Conservation (phyloP, 129 eudicot species). For the Escallonia herrerae region DNA sequence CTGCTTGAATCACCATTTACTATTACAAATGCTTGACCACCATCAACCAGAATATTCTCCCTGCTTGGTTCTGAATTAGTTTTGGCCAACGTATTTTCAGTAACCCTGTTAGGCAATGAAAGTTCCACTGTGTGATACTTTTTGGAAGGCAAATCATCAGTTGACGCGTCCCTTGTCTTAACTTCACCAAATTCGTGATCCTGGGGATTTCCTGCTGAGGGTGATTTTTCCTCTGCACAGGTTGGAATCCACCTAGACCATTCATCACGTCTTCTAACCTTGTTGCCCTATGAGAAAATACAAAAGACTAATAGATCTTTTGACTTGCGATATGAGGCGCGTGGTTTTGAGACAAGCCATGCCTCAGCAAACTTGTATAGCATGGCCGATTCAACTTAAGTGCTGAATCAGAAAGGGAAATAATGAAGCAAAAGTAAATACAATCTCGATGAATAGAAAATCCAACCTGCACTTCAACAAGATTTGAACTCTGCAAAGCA, state of each 20-base stretch:
- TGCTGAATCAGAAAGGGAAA: no score
- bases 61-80: slow-evolving; percentile 1
- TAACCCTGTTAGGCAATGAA: slow-evolving; percentile 6
- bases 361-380: no score
- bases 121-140: slow-evolving; percentile 6
- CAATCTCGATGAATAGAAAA: neutral
- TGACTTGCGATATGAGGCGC: no score
- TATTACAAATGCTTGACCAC: slow-evolving; percentile 13
- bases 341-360: no score
- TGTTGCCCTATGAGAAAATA: slow-evolving; percentile 44
- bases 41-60: slow-evolving; percentile 9
- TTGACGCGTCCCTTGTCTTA: slow-evolving; percentile 6
- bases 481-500: slow-evolving; percentile 55
- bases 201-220: slow-evolving; percentile 11
- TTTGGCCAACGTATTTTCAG: neutral
- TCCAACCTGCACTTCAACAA: slow-evolving; percentile 85
- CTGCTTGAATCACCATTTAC: slow-evolving; percentile 11
- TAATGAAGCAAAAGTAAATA: no score
- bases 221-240: slow-evolving; percentile 26
- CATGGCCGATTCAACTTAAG: neutral
- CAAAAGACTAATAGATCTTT: neutral
- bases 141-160: slow-evolving; percentile 8
- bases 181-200: slow-evolving; percentile 19
- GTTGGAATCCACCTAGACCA: slow-evolving; percentile 87
- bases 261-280: slow-evolving; percentile 67